Evolutionary conservation across 306 rosid species (phyloP).

Genomic region (Lablab purpureus): DNA sequence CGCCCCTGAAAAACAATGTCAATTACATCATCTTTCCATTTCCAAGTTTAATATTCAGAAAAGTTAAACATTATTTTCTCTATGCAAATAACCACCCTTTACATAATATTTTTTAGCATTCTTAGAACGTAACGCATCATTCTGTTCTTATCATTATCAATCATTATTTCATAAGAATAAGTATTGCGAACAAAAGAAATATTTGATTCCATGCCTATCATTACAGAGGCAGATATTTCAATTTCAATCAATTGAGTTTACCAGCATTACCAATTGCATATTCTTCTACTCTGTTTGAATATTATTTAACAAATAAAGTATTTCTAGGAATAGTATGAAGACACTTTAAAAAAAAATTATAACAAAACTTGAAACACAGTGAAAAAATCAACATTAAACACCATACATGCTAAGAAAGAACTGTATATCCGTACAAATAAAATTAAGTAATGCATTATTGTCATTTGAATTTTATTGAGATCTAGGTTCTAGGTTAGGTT

Average conservation of each 20-base stretch:
- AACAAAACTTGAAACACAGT: too few species aligned
- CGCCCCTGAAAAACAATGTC: slow-evolving; percentile 28
- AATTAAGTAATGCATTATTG: too few species aligned
- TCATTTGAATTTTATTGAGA: too few species aligned
- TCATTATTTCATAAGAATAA: neutral
- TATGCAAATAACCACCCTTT: neutral
- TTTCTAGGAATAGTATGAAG: too few species aligned
- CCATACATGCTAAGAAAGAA: too few species aligned
- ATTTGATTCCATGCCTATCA: neutral
- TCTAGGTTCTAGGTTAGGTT: too few species aligned
- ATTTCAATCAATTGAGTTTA: neutral
- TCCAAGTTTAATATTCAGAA: slow-evolving; percentile 30
- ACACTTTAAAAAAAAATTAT: too few species aligned
- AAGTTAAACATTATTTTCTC: slow-evolving; percentile 39
- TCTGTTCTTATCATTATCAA: neutral
- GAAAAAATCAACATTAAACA: too few species aligned
- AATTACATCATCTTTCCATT: slow-evolving; percentile 37
- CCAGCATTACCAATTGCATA: too few species aligned
- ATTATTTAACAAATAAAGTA: too few species aligned
- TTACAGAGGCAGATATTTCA: neutral
- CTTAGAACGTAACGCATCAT: neutral
- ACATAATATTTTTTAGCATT: neutral
- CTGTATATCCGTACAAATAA: too few species aligned
- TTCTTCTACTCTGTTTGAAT: too few species aligned
- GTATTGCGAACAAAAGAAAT: neutral